phyloP scores from a whole-genome alignment of 106 monocot species.

The Acorus calamus region DNA sequence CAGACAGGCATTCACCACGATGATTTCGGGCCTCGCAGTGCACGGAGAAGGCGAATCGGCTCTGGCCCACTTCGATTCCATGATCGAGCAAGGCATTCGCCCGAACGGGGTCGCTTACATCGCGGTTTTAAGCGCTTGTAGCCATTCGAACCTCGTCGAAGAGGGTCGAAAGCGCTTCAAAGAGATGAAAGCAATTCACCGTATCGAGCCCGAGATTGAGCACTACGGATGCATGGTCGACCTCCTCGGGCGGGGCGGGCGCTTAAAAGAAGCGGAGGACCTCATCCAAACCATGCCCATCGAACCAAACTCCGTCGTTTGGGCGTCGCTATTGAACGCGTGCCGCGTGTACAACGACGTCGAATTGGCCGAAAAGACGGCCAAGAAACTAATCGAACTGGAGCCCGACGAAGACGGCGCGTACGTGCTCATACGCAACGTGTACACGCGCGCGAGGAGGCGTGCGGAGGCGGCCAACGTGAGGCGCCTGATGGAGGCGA shows the following conservation, averaged over 20 bases:
- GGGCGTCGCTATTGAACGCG: conserved; percentile 50
- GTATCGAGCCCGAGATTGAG: conserved; percentile 24
- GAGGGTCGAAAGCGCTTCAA: conserved; percentile 23
- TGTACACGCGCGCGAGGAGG: conserved; percentile 23
- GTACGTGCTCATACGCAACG: conserved; percentile 38
- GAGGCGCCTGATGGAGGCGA: conserved; percentile 31
- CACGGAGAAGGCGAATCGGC: conserved; percentile 21
- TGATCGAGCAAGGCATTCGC: conserved; percentile 16
- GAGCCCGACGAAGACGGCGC: conserved; percentile 29
- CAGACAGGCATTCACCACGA: conserved; percentile 36
- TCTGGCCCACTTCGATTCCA: conserved; percentile 22
- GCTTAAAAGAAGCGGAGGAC: conserved; percentile 22
- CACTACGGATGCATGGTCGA: conserved; percentile 61
- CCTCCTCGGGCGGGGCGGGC: conserved; percentile 38
- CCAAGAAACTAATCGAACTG: conserved; percentile 21
- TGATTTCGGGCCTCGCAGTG: conserved; percentile 37
- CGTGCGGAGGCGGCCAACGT: conserved; percentile 24
- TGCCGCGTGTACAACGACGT: conserved; percentile 28
- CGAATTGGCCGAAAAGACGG: conserved; percentile 29
- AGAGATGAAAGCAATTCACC: conserved; percentile 15
- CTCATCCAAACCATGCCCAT: conserved; percentile 41
- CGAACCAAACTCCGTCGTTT: conserved; percentile 29
- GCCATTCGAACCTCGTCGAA: conserved; percentile 32
- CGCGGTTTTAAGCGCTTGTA: conserved; percentile 33
- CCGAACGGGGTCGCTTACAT: conserved; percentile 40